phyloP scores from a whole-genome alignment of 2,329 filamentous ascomycete genomes.

The Pseudopyricularia javanii region DNA sequence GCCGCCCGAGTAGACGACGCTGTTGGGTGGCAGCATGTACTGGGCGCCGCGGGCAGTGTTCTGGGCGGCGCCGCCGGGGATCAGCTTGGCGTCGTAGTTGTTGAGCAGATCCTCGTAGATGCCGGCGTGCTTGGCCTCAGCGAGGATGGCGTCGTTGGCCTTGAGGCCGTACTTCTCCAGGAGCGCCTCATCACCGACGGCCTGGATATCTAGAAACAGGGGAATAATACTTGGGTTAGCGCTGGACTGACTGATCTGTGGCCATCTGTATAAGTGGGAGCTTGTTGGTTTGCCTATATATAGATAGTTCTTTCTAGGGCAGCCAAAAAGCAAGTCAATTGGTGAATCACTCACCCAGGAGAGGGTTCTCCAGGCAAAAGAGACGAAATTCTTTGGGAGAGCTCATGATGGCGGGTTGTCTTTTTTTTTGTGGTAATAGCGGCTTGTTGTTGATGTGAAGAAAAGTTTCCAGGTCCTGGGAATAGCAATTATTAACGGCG shows the following conservation, averaged over 20 bases:
- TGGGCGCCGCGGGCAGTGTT: conserved; percentile 94
- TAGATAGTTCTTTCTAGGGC: background rate
- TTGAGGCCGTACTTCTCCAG: conserved; percentile 91
- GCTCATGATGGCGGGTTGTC: conserved; percentile 45
- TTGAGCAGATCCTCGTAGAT: conserved; percentile 90
- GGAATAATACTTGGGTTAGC: background rate
- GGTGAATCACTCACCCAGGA: conserved; percentile 58
- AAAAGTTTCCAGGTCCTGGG: background rate
- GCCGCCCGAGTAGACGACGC: conserved; percentile 85
- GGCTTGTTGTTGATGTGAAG: background rate
- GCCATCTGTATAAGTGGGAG: background rate
- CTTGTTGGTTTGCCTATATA: background rate
- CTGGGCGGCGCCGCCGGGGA: conserved; percentile 91
- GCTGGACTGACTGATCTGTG: background rate
- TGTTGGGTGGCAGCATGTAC: conserved; percentile 86
- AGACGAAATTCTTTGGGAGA: conserved; percentile 71
- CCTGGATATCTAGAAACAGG: conserved; percentile 67
- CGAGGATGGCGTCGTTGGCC: conserved; percentile 94
- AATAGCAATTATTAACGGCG: background rate
- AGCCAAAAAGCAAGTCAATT: background rate
- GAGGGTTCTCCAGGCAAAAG: conserved; percentile 91
- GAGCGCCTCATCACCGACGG: conserved; percentile 65
- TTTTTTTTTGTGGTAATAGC: background rate
- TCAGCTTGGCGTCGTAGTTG: conserved; percentile 86
- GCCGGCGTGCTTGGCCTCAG: conserved; percentile 77